phyloP scores from a whole-genome alignment of 2,329 filamentous ascomycete species.

The Periconia macrospinosa region DNA sequence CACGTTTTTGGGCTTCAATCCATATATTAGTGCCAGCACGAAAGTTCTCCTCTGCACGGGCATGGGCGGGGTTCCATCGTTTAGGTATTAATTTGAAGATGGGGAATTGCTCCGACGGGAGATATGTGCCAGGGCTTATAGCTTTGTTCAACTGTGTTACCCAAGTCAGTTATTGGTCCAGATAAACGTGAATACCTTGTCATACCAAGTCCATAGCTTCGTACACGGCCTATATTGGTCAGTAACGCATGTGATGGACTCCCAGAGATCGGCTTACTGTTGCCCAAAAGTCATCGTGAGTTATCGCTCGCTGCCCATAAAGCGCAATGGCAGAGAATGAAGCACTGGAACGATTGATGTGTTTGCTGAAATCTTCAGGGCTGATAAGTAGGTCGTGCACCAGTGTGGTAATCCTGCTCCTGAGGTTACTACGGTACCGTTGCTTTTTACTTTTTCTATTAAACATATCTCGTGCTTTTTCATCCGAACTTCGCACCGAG shows the following conservation, averaged over 20 bases:
- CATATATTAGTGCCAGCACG: slow-evolving; percentile 17
- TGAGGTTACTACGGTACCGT: too few species aligned
- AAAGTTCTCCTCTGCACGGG: slow-evolving; percentile 18
- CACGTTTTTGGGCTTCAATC: slow-evolving; percentile 16
- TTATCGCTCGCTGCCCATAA: slow-evolving; percentile 22
- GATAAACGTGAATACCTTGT: too few species aligned
- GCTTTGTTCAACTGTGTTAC: slow-evolving; percentile 18
- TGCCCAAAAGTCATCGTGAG: slow-evolving; percentile 25
- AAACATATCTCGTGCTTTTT: too few species aligned
- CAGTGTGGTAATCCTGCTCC: slow-evolving; percentile 20
- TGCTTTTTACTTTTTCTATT: too few species aligned
- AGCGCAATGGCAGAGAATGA: slow-evolving; percentile 23
- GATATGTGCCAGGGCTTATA: slow-evolving; percentile 22
- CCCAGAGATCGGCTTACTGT: slow-evolving; percentile 16
- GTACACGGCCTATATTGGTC: slow-evolving; percentile 22
- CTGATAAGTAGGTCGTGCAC: slow-evolving; percentile 51
- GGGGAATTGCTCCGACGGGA: slow-evolving; percentile 26
- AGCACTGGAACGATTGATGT: slow-evolving; percentile 20
- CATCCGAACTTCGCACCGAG: too few species aligned
- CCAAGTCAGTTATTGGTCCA: too few species aligned
- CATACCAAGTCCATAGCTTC: slow-evolving; percentile 22
- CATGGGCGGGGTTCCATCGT: slow-evolving; percentile 13
- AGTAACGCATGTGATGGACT: too few species aligned
- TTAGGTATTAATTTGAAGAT: slow-evolving; percentile 26
- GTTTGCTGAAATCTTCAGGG: slow-evolving; percentile 46